These are phyloP conservation scores for Gypsophila paniculata DNA, from an alignment of 179 eudicot species.

Conservation along the genomic window DNA sequence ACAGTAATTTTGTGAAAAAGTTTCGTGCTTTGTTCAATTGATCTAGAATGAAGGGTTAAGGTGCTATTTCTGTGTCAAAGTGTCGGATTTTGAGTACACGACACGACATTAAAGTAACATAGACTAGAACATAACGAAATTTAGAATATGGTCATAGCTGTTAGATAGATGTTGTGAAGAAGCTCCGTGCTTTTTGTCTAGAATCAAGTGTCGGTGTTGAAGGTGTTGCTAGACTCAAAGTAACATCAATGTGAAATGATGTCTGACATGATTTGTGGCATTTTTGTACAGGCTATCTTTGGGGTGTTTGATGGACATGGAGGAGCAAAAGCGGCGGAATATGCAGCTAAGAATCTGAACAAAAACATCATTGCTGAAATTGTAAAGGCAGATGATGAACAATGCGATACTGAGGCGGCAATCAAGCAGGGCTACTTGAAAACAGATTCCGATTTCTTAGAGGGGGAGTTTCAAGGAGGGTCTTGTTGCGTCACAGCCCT, in stretches of 20 bases:
- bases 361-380: conserved; percentile 65
- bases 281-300: conserved; percentile 61
- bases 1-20: too few relatives aligned
- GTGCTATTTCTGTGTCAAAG: too few relatives aligned
- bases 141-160: too few relatives aligned
- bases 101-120: too few relatives aligned
- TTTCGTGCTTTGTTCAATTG: too few relatives aligned
- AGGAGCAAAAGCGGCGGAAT: conserved; percentile 76
- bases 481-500: conserved; percentile 80
- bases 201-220: too few relatives aligned
- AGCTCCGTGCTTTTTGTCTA: too few relatives aligned
- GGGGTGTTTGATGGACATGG: conserved; percentile 98
- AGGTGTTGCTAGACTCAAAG: too few relatives aligned
- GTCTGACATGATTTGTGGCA: conserved; percentile 3
- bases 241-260: not conserved
- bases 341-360: conserved; percentile 53
- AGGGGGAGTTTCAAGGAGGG: conserved; percentile 57
- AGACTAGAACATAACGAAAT: too few relatives aligned
- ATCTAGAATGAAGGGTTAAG: too few relatives aligned
- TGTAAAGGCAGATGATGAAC: conserved; percentile 20
- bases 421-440: conserved; percentile 64
- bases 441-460: conserved; percentile 65
- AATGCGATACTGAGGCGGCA: conserved; percentile 37
- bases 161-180: too few relatives aligned
- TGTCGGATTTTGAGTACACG: too few relatives aligned